phyloP scores from a whole-genome alignment of 2,329 filamentous ascomycete genomes.

The Daldinia eschscholtzii region DNA sequence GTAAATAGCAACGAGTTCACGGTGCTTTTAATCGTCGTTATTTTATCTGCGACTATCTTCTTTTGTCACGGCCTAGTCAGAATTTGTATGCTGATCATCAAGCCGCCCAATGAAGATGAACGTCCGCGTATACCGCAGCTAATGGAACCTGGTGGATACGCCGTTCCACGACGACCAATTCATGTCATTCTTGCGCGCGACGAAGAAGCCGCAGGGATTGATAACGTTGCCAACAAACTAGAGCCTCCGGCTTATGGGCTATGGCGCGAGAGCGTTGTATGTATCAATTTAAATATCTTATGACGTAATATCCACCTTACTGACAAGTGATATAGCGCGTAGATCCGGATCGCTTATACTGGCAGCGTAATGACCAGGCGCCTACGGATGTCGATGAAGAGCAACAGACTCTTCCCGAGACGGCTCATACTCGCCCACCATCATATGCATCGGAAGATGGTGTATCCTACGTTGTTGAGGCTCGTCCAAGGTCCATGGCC shows the following conservation, averaged over 20 bases:
- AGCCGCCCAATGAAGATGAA: conserved; percentile 56
- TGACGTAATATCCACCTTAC: background rate
- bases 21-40: conserved; percentile 82
- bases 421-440: conserved; percentile 69
- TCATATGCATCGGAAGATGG: conserved; percentile 83
- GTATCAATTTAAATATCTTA: conserved; percentile 52
- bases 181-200: conserved; percentile 80
- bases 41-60: conserved; percentile 79
- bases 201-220: conserved; percentile 73
- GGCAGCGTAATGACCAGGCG: conserved; percentile 73
- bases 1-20: conserved; percentile 78
- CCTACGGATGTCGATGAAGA: conserved; percentile 32
- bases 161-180: conserved; percentile 79
- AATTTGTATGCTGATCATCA: conserved; percentile 74
- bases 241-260: conserved; percentile 87
- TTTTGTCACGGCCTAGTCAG: conserved; percentile 85
- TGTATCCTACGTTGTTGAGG: conserved; percentile 77
- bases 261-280: conserved; percentile 85
- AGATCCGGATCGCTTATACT: conserved; percentile 84
- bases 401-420: conserved; percentile 19
- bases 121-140: conserved; percentile 47
- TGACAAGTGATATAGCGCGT: conserved; percentile 66
- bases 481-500: conserved; percentile 69
- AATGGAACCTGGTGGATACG: conserved; percentile 72
- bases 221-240: conserved; percentile 67